phyloP scores from a whole-genome alignment of 208 protist species.

The Novymonas esmeraldas region DNA sequence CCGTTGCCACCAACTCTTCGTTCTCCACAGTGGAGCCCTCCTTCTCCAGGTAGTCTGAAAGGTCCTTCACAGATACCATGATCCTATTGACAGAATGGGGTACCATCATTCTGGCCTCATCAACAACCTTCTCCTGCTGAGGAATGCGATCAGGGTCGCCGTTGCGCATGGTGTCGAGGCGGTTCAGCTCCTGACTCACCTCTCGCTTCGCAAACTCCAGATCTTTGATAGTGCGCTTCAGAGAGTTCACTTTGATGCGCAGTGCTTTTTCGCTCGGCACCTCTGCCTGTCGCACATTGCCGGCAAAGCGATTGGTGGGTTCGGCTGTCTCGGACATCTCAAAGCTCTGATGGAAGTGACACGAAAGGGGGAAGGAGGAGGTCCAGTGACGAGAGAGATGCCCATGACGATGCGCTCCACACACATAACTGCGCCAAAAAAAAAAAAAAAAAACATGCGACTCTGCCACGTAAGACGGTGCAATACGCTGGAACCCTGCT shows the following conservation, averaged over 20 bases:
- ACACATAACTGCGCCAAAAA: neutral
- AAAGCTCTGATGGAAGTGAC: neutral
- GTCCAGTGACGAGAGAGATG: too few species aligned
- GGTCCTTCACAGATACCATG: conserved; percentile 51
- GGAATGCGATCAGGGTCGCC: conserved; percentile 54
- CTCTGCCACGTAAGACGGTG: neutral
- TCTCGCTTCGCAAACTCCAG: conserved; percentile 69
- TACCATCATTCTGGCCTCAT: conserved; percentile 83
- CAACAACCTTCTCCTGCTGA: conserved; percentile 77
- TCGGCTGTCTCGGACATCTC: conserved; percentile 44
- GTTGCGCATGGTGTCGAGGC: conserved; percentile 50
- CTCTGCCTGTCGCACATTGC: conserved; percentile 47
- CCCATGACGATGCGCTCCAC: neutral
- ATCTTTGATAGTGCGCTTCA: conserved; percentile 76
- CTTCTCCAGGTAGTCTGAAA: conserved; percentile 65
- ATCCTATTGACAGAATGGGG: conserved; percentile 74
- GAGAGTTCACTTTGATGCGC: conserved; percentile 58
- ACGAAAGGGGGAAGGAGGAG: conserved; percentile 2
- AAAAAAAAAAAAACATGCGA: conserved; percentile 18
- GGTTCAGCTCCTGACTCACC: conserved; percentile 50
- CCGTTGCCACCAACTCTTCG: conserved; percentile 48
- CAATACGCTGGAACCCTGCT: too few species aligned
- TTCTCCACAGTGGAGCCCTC: conserved; percentile 36
- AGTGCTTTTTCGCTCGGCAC: conserved; percentile 52
- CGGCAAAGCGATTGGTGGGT: conserved; percentile 41